Conservation (phyloP, 305 asterid species). For the Plantago lanceolata region DNA sequence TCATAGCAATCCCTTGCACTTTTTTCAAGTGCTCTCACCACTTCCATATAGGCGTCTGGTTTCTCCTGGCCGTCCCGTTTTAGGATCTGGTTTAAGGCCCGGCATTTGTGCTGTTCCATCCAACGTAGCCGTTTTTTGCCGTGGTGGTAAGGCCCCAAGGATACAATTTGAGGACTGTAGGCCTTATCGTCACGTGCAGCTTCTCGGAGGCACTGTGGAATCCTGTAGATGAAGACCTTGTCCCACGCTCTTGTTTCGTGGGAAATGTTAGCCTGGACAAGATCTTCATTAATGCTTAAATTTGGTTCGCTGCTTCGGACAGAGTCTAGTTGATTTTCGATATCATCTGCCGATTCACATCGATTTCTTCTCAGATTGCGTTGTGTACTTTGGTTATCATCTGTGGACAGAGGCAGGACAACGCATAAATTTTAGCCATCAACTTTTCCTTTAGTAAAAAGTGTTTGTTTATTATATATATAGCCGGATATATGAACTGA, state of each 20-base stretch:
- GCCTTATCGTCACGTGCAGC: slow-evolving; percentile 46
- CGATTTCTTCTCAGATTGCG: too few species aligned
- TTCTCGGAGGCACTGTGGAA: slow-evolving; percentile 58
- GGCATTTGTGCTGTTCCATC: slow-evolving; percentile 70
- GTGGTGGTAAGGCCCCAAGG: slow-evolving; percentile 66
- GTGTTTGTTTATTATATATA: too few species aligned
- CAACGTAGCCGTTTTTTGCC: slow-evolving; percentile 43
- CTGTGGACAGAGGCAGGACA: too few species aligned
- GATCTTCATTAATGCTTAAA: slow-evolving; percentile 51
- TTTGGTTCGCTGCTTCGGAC: slow-evolving; percentile 43
- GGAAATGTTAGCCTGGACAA: slow-evolving; percentile 56
- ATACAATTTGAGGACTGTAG: slow-evolving; percentile 62
- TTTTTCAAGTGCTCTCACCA: slow-evolving; percentile 43
- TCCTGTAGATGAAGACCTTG: slow-evolving; percentile 54
- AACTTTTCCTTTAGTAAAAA: too few species aligned
- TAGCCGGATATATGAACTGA: too few species aligned
- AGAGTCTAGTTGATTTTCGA: background rate
- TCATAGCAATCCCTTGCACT: slow-evolving; percentile 50
- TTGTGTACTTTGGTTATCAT: too few species aligned
- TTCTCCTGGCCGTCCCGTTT: slow-evolving; percentile 38
- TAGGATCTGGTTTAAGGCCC: slow-evolving; percentile 50
- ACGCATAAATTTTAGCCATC: too few species aligned
- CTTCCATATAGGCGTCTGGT: slow-evolving; percentile 36
- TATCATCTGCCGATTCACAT: too few species aligned
- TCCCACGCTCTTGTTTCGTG: slow-evolving; percentile 63